Evolutionary conservation across 1,284 basidiomycete species (phyloP), one percentile per base, ranked within the genome.

Genomic region (Fomitopsis betulina): DNA sequence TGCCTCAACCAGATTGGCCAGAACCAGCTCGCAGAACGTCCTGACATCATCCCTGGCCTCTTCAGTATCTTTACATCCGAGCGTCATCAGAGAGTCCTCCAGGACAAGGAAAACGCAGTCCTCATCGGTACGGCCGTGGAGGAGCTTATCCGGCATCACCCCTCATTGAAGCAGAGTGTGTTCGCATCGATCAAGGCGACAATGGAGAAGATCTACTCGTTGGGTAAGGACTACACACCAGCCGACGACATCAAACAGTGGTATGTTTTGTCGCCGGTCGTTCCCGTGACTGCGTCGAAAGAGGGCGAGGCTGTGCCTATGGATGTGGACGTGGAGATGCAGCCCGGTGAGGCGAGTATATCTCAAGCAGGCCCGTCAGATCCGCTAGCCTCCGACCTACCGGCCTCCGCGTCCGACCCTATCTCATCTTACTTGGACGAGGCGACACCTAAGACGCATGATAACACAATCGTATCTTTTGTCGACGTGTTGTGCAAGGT

Each of bases 61-160:
- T 91, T 99, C 70, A 80, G 84, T 6, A 87, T 94, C 60, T 94
- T 97, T 73, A 91, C 91, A 1, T 93, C 91, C 17, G 89, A 94
- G 60, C 83, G 83, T 38, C 92, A 96, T 70, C 82, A 93, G 64
- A 91, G 93, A 62, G 83, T 94, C n/a, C 77, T 97, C 19, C 84
- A 90, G 52, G 96, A 99, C 67, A 94, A 96, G 69, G 96, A 99
- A 69, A 94, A 95, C 66, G 92, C 94, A 0, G 87, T 91, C 23
- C 76, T 93, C 49, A 86, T 98, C 57, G 97, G 97, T 2, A 87
- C 87, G 6, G 84, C 92, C 15, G 86, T 99, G 38, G 97, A 99
- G 68, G 97, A 99, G 71, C 87, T 99, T 56, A 89, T 97, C 60
- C 87, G 97, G 6, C 97, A 99, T 70, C 97, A 99, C 71, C 97